These are phyloP conservation scores for Pleurozium schreberi DNA, from an alignment of 225 moss, liverwort and hornwort genomes.

Conservation along the genomic window DNA sequence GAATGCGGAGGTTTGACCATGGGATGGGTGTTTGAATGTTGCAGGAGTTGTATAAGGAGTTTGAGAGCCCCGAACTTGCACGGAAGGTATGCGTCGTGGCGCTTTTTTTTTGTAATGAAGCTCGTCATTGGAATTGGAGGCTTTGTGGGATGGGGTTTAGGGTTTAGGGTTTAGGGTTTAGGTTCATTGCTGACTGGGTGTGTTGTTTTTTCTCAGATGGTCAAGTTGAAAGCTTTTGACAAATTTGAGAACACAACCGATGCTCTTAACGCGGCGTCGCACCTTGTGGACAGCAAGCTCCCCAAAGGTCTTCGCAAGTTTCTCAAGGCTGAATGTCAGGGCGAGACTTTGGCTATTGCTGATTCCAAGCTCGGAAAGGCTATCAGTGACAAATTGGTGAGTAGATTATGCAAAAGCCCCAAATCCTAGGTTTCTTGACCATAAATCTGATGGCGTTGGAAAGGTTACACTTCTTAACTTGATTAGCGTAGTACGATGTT, in stretches of 20 bases:
- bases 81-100: constrained; percentile 29
- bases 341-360: constrained; percentile 69
- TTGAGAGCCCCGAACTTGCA: constrained; percentile 61
- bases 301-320: constrained; percentile 80
- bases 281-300: constrained; percentile 71
- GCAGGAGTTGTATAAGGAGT: constrained; percentile 75
- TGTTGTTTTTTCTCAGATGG: constrained; percentile 11
- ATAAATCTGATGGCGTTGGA: background rate
- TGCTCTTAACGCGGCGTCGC: constrained; percentile 65
- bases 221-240: constrained; percentile 77
- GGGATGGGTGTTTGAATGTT: background rate
- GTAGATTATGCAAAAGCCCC: background rate
- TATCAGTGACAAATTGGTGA: constrained; percentile 63
- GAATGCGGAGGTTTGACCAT: background rate
- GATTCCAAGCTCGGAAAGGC: constrained; percentile 80
- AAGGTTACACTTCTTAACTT: background rate
- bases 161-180: background rate
- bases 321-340: constrained; percentile 56
- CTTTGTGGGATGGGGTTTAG: background rate
- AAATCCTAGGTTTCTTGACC: background rate
- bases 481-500: background rate
- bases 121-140: background rate
- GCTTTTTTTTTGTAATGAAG: background rate
- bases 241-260: constrained; percentile 80
- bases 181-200: background rate